phyloP scores from a whole-genome alignment of 2,329 filamentous ascomycete species.

The Colletotrichum trifolii region DNA sequence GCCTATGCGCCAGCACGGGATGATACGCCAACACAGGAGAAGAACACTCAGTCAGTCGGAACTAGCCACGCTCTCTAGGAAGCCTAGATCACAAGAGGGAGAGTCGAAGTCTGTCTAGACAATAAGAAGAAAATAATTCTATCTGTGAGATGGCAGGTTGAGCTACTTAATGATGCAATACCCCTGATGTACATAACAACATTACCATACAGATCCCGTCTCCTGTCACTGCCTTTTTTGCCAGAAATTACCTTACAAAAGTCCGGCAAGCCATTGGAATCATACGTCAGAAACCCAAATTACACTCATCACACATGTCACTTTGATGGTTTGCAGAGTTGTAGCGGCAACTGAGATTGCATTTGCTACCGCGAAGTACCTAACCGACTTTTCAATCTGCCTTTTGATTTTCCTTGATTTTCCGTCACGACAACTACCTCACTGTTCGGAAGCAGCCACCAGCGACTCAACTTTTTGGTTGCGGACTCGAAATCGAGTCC shows the following conservation, averaged over 20 bases:
- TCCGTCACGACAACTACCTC: conserved; percentile 16
- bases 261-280: fast-evolving
- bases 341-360: conserved; percentile 18
- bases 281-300: too few species aligned
- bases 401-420: conserved; percentile 18
- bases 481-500: not conserved
- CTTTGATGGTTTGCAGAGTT: not conserved
- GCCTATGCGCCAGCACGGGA: not conserved
- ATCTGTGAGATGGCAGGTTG: too few species aligned
- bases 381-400: conserved; percentile 23
- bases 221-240: too few species aligned
- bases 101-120: too few species aligned
- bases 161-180: too few species aligned
- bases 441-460: not conserved
- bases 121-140: fast-evolving
- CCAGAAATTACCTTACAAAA: too few species aligned
- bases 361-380: conserved; percentile 10
- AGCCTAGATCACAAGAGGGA: too few species aligned
- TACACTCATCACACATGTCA: not conserved
- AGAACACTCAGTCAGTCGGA: too few species aligned
- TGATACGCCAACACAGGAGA: too few species aligned
- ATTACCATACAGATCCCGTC: too few species aligned
- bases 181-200: too few species aligned
- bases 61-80: too few species aligned
- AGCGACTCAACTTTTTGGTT: conserved; percentile 20